These are phyloP conservation scores for Coemansia sp. DNA, from an alignment of 371 early-diverging fungal species.

Conservation along the genomic window DNA sequence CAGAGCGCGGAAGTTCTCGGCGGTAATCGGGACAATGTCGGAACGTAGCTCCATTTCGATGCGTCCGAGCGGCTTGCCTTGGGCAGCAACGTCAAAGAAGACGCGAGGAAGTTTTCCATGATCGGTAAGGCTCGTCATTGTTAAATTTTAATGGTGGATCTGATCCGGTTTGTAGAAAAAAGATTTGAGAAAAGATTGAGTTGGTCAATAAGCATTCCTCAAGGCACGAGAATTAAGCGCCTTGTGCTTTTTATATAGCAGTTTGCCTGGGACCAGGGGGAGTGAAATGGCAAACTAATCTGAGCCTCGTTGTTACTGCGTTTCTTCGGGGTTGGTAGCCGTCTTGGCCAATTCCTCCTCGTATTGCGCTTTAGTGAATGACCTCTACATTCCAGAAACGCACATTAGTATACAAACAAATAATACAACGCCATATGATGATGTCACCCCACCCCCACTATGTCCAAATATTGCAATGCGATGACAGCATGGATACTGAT, in stretches of 20 bases:
- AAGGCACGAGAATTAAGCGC: not conserved
- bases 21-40: conserved; percentile 94
- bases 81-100: conserved; percentile 85
- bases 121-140: conserved; percentile 21
- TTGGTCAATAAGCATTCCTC: not conserved
- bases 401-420: not conserved
- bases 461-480: not conserved
- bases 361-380: conserved; percentile 14
- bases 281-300: not conserved
- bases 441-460: not conserved
- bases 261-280: conserved; percentile 3
- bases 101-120: conserved; percentile 55
- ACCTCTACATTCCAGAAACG: conserved; percentile 5
- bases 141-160: not conserved
- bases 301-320: not conserved
- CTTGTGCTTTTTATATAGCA: not conserved
- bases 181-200: not conserved
- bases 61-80: conserved; percentile 73
- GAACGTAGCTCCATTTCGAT: conserved; percentile 96
- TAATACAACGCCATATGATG: not conserved
- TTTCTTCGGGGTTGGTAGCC: not conserved
- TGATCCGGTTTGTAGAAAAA: not conserved
- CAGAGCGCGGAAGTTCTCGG: conserved; percentile 96
- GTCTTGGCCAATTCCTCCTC: not conserved
- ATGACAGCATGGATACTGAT: not conserved